A percentile compares a stretch with the other conserved stretches of the same genome.
Evolutionary conservation across 2,329 filamentous ascomycete species (phyloP).

Genomic region (Aspergillus texensis): DNA sequence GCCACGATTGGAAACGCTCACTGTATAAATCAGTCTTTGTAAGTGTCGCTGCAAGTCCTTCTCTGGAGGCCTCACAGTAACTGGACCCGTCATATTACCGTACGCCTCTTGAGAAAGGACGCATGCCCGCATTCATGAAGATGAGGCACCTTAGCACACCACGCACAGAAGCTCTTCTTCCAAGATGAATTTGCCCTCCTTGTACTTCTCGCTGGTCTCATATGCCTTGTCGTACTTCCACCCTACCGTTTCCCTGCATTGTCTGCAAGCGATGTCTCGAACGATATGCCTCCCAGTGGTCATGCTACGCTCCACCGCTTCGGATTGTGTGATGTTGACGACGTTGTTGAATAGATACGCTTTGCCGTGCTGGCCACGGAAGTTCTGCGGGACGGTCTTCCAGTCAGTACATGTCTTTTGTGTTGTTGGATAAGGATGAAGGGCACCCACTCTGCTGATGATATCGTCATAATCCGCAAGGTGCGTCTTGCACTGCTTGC

Average conservation of each 20-base stretch:
- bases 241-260: constrained; percentile 89
- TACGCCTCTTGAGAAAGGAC: background rate
- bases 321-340: constrained; percentile 81
- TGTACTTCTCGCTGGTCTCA: constrained; percentile 91
- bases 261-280: constrained; percentile 85
- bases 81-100: background rate
- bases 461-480: constrained; percentile 95
- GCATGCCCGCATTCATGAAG: background rate
- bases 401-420: constrained; percentile 13
- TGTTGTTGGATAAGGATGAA: constrained; percentile 4
- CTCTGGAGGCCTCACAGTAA: constrained; percentile 11
- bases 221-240: constrained; percentile 99
- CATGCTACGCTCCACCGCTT: constrained; percentile 95
- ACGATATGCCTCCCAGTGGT: constrained; percentile 95
- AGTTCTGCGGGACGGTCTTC: constrained; percentile 66
- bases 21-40: constrained; percentile 19
- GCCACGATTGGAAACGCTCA: constrained; percentile 21
- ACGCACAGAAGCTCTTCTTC: constrained; percentile 87
- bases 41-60: constrained; percentile 11
- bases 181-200: constrained; percentile 97
- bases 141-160: constrained; percentile 57
- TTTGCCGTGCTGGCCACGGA: constrained; percentile 97
- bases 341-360: constrained; percentile 94
- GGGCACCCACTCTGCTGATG: constrained; percentile 75
- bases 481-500: constrained; percentile 93